A percentile compares a stretch with the other conserved stretches of the same genome.
Evolutionary conservation across 2,329 filamentous ascomycete genomes (phyloP).

Genomic region (Fusarium pseudocircinatum): DNA sequence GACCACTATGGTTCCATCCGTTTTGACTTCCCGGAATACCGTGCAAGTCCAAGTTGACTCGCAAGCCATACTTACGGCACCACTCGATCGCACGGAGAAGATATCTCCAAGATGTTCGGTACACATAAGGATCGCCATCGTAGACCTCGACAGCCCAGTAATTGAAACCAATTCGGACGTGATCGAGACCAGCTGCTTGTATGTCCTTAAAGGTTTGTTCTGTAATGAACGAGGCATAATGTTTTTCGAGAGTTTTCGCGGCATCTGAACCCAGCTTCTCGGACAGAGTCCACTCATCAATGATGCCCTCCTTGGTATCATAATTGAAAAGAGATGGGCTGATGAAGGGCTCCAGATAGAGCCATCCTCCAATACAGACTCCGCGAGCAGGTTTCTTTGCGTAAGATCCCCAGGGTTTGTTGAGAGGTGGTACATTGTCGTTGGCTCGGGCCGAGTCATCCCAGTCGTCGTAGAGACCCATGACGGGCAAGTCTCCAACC

Average conservation of each 20-base stretch:
- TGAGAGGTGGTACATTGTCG: slow-evolving; percentile 78
- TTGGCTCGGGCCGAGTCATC: slow-evolving; percentile 85
- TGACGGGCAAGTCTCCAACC: slow-evolving; percentile 87
- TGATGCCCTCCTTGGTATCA: slow-evolving; percentile 70
- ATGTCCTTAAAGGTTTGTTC: slow-evolving; percentile 88
- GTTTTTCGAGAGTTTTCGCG: slow-evolving; percentile 80
- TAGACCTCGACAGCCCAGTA: slow-evolving; percentile 95
- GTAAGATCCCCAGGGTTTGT: slow-evolving; percentile 81
- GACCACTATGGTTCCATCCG: slow-evolving; percentile 96
- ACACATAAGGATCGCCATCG: slow-evolving; percentile 86
- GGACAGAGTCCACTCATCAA: slow-evolving; percentile 89
- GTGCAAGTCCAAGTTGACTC: slow-evolving; percentile 93
- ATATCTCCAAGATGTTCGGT: slow-evolving; percentile 90
- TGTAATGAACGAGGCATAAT: slow-evolving; percentile 90
- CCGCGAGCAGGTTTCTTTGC: slow-evolving; percentile 82
- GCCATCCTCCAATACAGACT: slow-evolving; percentile 94
- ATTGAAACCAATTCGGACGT: slow-evolving; percentile 93
- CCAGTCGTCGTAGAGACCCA: slow-evolving; percentile 87
- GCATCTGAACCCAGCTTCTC: slow-evolving; percentile 73
- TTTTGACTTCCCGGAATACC: slow-evolving; percentile 94
- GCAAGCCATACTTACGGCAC: slow-evolving; percentile 88
- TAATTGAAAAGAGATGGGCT: slow-evolving; percentile 87
- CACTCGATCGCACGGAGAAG: slow-evolving; percentile 93
- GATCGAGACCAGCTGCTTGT: slow-evolving; percentile 86
- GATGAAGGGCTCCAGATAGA: slow-evolving; percentile 94